A percentile compares a stretch with the other conserved stretches of the same genome.
These are phyloP conservation scores for Patellifolia procumbens DNA, from an alignment of 179 eudicot species.

Conservation along the genomic window DNA sequence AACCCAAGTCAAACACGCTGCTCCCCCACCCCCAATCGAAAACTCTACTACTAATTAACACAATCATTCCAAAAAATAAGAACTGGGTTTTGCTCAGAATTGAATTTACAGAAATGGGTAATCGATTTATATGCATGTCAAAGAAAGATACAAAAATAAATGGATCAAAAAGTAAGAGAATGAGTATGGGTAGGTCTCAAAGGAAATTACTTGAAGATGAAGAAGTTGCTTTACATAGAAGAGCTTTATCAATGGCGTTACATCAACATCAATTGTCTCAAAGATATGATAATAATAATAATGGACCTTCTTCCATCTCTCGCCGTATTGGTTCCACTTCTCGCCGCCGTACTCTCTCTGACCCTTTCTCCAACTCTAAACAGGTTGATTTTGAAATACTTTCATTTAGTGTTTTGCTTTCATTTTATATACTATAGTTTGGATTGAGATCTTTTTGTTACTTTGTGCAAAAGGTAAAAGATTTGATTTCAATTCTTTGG, in stretches of 20 bases:
- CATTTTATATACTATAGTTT: not conserved
- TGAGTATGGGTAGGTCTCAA: slow-evolving; percentile 52
- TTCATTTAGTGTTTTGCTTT: no score
- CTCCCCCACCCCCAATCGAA: not conserved
- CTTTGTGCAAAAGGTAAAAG: slow-evolving; percentile 7
- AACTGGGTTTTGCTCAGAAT: slow-evolving; percentile 21
- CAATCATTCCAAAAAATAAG: not conserved
- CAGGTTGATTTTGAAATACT: no score
- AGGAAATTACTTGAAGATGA: slow-evolving; percentile 67
- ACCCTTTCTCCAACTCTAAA: slow-evolving; percentile 49
- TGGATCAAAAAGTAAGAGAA: slow-evolving; percentile 71
- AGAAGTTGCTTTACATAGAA: slow-evolving; percentile 67
- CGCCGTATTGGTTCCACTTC: slow-evolving; percentile 64
- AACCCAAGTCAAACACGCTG: slow-evolving; percentile 4
- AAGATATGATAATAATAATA: slow-evolving; percentile 73
- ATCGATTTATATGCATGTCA: slow-evolving; percentile 63
- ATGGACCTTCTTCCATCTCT: slow-evolving; percentile 64
- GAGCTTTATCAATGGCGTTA: slow-evolving; percentile 83
- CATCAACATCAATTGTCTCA: slow-evolving; percentile 90
- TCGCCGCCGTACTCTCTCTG: slow-evolving; percentile 65
- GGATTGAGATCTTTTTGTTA: not conserved
- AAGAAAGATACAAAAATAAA: slow-evolving; percentile 51
- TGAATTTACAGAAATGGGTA: slow-evolving; percentile 56
- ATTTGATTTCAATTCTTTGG: not conserved
- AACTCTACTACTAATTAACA: not conserved